Evolutionary conservation across 2,329 filamentous ascomycete species (phyloP), one percentile per base, ranked within the genome.

Genomic region (Pleomassaria siparia): DNA sequence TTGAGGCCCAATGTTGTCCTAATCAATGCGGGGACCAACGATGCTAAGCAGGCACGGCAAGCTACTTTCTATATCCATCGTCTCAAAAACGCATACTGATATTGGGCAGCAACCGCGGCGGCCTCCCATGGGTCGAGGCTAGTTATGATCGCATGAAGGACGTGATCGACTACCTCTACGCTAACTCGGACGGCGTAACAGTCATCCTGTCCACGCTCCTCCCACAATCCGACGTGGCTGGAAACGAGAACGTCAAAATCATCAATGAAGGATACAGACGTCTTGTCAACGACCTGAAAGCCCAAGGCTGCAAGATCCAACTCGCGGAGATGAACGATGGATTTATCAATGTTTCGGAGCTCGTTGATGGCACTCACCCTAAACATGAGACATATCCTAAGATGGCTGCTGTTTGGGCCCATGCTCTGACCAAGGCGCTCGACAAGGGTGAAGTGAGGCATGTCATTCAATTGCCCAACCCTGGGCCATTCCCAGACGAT

Each of bases 1-100:
- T 29, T 43, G 24, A 44, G 47, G 32, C 54, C 54, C 2, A 57
- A 55, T 24, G 18, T 57, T n/a, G 48, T 57, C 2, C 32, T 55
- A 10, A 46, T 57, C 24, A 50, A 55, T 25, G 42, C 44, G 15
- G 54, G 54, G 8, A 53, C 54, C 5, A 57, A 57, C 22, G 54
- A 57, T 24, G n/a, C n/a, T n/a, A n/a, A n/a, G n/a, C n/a, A n/a
- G n/a, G n/a, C n/a, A n/a, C n/a, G n/a, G n/a, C n/a, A n/a, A n/a
- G n/a, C n/a, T n/a, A n/a, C n/a, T n/a, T n/a, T n/a, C n/a, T n/a
- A n/a, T n/a, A n/a, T n/a, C n/a, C n/a, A n/a, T n/a, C n/a, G n/a
- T n/a, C n/a, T n/a, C n/a, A n/a, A n/a, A n/a, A n/a, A n/a, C n/a
- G n/a, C n/a, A n/a, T n/a, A n/a, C n/a, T n/a, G n/a, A n/a, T n/a